Conservation (phyloP, 495 filamentous ascomycete species). For the Emericellopsis terricola region DNA sequence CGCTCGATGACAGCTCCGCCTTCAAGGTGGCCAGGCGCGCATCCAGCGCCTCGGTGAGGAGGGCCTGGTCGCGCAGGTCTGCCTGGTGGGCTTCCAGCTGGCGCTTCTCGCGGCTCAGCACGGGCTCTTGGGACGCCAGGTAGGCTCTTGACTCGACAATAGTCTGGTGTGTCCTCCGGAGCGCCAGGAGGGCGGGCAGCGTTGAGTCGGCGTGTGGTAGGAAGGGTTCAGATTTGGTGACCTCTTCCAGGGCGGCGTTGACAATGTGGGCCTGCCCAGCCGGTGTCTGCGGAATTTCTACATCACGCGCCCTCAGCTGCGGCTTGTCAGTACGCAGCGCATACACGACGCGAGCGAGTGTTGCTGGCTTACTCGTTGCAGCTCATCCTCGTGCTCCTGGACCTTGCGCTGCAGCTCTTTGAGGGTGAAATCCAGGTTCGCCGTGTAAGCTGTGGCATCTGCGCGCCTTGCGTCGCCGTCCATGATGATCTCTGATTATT, state of each 20-base stretch:
- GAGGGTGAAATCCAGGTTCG: conserved; percentile 45
- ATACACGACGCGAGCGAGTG: not conserved
- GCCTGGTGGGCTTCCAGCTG: conserved; percentile 39
- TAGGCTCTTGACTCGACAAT: conserved; percentile 44
- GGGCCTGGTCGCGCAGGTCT: conserved; percentile 45
- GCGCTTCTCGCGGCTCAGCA: conserved; percentile 32
- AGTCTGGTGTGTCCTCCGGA: conserved; percentile 42
- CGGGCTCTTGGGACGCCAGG: conserved; percentile 32
- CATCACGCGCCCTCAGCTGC: conserved; percentile 4
- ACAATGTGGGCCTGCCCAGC: conserved; percentile 31
- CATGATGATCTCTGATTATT: conserved; percentile 3
- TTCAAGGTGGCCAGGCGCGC: conserved; percentile 31
- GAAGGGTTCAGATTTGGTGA: conserved; percentile 39
- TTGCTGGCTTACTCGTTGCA: not conserved
- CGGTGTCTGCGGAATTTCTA: conserved; percentile 5
- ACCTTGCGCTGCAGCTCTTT: conserved; percentile 45
- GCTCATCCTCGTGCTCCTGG: conserved; percentile 39
- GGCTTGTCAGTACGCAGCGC: not conserved
- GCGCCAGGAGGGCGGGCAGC: conserved; percentile 51
- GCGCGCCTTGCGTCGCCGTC: conserved; percentile 6
- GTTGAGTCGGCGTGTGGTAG: conserved; percentile 48
- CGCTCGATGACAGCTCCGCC: conserved; percentile 30
- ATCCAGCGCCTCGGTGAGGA: conserved; percentile 32
- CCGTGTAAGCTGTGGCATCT: conserved; percentile 15
- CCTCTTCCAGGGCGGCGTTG: conserved; percentile 43